These are phyloP conservation scores for Trichoderma koningiopsis DNA, from an alignment of 2,329 filamentous ascomycete species.

Conservation along the genomic window DNA sequence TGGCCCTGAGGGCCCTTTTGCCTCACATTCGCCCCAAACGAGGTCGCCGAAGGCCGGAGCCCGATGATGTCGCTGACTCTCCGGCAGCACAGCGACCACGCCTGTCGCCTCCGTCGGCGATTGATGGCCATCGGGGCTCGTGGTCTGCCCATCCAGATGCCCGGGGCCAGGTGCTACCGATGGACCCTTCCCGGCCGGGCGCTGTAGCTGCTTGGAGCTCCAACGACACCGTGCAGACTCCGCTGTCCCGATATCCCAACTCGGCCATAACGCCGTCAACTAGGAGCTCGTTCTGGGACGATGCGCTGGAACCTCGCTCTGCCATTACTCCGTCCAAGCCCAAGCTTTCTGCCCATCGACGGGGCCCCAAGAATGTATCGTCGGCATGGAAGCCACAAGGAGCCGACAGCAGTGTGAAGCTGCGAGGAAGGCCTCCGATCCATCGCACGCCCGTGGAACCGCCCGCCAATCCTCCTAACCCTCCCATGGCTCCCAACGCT, in stretches of 20 bases:
- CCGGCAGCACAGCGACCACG: conserved; percentile 63
- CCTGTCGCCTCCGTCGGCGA: conserved; percentile 54
- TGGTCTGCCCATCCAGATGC: conserved; percentile 51
- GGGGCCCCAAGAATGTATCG: conserved; percentile 82
- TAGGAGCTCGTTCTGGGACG: conserved; percentile 56
- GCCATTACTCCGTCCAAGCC: conserved; percentile 69
- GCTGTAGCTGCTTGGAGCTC: conserved; percentile 34
- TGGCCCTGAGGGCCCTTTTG: conserved; percentile 80
- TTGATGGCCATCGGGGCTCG: conserved; percentile 41
- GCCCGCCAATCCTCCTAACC: conserved; percentile 54
- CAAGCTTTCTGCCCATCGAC: conserved; percentile 53
- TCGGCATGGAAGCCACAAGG: conserved; percentile 81
- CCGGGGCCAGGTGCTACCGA: conserved; percentile 38
- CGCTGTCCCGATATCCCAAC: conserved; percentile 71
- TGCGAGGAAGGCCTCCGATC: conserved; percentile 77
- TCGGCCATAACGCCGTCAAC: conserved; percentile 73
- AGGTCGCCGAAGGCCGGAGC: conserved; percentile 65
- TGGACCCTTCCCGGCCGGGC: conserved; percentile 41
- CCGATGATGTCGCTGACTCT: conserved; percentile 52
- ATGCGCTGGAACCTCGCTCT: conserved; percentile 66
- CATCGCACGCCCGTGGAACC: conserved; percentile 62
- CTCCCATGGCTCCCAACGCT: conserved; percentile 40
- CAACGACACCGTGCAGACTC: conserved; percentile 61
- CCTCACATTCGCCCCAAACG: conserved; percentile 71
- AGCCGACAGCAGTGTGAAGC: conserved; percentile 64